Evolutionary conservation across 768 basidiomycete species (phyloP), one percentile per base, ranked within the genome.

Genomic region (Pleurotus giganteus): DNA sequence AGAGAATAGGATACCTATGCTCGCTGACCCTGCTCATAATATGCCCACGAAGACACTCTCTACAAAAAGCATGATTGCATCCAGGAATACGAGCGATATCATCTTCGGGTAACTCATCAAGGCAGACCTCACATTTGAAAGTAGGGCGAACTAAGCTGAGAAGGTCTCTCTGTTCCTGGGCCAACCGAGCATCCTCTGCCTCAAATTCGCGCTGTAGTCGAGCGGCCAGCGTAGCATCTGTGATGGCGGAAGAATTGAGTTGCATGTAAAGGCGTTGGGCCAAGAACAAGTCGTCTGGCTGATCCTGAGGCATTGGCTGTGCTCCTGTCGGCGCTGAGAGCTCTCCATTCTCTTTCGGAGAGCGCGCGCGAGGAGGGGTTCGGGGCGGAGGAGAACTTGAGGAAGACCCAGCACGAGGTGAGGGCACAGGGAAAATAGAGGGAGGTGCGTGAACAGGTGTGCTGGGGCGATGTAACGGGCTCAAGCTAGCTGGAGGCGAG

Each of bases 71-170:
- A 58, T 84, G 82, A 12, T 61, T 58, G 57, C 82, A 83, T 0
- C 53, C 61, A 4, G 74, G 72, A 13, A 77, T 58, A 12, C 60
- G 64, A 27, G 75, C 74, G 23, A 78, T 64, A 36, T 64, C 56
- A 45, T 81, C 81, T 42, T 71, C 69, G 0, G 77, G 66, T 34
- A 69, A 59, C 1, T 70, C 64, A 3, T 84, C 82, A 47, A 81
- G 59, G 1, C 82, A 84, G 42, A 84, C 71, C 4, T 65, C 63
- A 58, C 82, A 84, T 28, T 68, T 58, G 53, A 84, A 84, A 17
- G 65, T 54, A 11, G 28, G 26, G 41, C 76, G 81, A 4, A 60
- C 47, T 8, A 27, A 32, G 8, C 26, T 13, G 13, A 36, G 31
- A 7, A 51, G 49, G 5, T 51, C 49, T 21, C 32, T 17, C 19